Evolutionary conservation across 192 early-diverging fungal species (phyloP).

Genomic region (Entomortierella beljakovae): DNA sequence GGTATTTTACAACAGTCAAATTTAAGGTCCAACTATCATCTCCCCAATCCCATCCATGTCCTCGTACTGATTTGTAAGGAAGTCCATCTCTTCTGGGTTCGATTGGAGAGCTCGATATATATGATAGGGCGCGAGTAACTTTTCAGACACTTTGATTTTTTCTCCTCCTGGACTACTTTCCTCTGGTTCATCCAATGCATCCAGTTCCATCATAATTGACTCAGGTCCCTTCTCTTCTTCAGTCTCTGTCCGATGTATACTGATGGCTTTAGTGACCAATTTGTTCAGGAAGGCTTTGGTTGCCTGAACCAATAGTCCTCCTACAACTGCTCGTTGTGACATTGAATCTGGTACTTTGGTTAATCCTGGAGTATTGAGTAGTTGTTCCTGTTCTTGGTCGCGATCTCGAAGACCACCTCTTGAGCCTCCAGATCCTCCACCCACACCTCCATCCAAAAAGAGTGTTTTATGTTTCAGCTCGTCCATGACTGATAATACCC

Average conservation of each 20-base stretch:
- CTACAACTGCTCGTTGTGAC: constrained; percentile 59
- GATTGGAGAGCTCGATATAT: constrained; percentile 60
- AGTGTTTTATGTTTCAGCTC: constrained; percentile 50
- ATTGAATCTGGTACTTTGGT: constrained; percentile 51
- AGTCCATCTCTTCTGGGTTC: constrained; percentile 58
- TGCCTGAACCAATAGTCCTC: constrained; percentile 59
- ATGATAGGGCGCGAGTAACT: constrained; percentile 65
- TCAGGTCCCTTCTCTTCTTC: constrained; percentile 41
- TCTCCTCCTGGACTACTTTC: background rate
- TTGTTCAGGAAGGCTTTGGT: constrained; percentile 62
- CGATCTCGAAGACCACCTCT: constrained; percentile 17
- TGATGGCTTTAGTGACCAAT: constrained; percentile 52
- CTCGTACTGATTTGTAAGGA: constrained; percentile 59
- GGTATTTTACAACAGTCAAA: background rate
- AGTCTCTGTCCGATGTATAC: constrained; percentile 53
- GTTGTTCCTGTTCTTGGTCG: constrained; percentile 25
- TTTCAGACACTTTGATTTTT: constrained; percentile 29
- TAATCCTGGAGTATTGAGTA: constrained; percentile 30
- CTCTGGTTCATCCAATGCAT: constrained; percentile 32
- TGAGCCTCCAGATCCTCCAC: constrained; percentile 20
- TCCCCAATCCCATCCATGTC: constrained; percentile 53
- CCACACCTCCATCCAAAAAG: constrained; percentile 26
- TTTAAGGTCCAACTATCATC: constrained; percentile 36
- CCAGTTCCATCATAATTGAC: constrained; percentile 46
- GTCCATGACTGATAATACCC: constrained; percentile 54